These are phyloP conservation scores for Eremothecium cymbalariae DNA, from an alignment of 1,139 yeast species.

Conservation along the genomic window DNA sequence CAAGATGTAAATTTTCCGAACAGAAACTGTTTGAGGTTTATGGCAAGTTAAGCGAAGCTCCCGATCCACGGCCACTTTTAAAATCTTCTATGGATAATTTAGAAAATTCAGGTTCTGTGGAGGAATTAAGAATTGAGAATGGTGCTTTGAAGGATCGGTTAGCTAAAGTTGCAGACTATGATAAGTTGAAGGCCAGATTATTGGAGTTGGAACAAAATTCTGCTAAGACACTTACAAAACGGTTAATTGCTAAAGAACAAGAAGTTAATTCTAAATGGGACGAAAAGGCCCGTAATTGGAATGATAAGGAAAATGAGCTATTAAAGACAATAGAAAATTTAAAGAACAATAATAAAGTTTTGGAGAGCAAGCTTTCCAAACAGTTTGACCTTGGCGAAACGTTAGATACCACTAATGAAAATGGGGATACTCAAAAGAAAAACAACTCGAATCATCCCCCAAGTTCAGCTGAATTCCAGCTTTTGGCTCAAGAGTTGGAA, in stretches of 20 bases:
- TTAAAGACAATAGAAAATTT: constrained; percentile 40
- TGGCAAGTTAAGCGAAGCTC: constrained; percentile 75
- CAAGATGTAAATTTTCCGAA: constrained; percentile 69
- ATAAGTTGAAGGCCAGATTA: constrained; percentile 56
- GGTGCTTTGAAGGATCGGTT: constrained; percentile 51
- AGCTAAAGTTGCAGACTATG: constrained; percentile 67
- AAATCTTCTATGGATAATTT: constrained; percentile 60
- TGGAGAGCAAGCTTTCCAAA: constrained; percentile 48
- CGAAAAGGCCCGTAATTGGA: constrained; percentile 59
- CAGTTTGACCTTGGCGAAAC: constrained; percentile 34
- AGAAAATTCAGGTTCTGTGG: constrained; percentile 40
- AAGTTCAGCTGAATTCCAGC: constrained; percentile 40
- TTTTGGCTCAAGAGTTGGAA: constrained; percentile 68
- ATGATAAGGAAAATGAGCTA: constrained; percentile 41
- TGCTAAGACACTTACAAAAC: constrained; percentile 42
- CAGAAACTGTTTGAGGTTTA: constrained; percentile 65
- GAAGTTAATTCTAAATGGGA: constrained; percentile 52
- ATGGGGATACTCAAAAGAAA: constrained; percentile 8
- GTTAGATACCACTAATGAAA: constrained; percentile 23
- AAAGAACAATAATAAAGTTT: constrained; percentile 40
- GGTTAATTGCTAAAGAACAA: constrained; percentile 48
- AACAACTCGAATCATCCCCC: no score
- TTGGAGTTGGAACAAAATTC: constrained; percentile 50
- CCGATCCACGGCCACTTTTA: constrained; percentile 81
- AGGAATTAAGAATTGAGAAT: constrained; percentile 48